These are phyloP conservation scores for Cinnamomum chago DNA, from an alignment of 164 flowering plant species.

Conservation along the genomic window DNA sequence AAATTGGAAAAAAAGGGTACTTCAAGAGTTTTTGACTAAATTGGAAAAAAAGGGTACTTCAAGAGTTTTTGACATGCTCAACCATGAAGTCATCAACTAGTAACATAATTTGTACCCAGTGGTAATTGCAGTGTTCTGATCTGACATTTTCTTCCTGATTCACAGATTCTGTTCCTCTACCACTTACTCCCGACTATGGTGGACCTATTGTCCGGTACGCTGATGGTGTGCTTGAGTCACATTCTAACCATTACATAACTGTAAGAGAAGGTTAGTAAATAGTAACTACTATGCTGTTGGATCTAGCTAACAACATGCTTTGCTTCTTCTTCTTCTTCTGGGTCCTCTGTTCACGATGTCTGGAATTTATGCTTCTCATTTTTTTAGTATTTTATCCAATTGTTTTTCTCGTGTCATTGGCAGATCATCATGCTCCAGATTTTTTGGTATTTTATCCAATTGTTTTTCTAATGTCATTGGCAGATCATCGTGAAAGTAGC, in stretches of 20 bases:
- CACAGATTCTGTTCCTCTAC: slow-evolving; percentile 37
- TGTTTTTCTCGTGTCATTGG: neutral
- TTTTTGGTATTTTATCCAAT: neutral
- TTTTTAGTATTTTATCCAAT: neutral
- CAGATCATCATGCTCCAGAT: slow-evolving; percentile 44
- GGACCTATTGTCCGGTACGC: slow-evolving; percentile 49
- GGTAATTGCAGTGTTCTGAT: no score
- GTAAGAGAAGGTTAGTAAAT: slow-evolving; percentile 49
- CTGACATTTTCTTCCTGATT: slow-evolving; percentile 1
- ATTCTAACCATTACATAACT: slow-evolving; percentile 38
- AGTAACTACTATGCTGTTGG: neutral
- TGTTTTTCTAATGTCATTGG: slow-evolving; percentile 2
- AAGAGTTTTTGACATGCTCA: no score
- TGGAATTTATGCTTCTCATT: no score
- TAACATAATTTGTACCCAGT: no score
- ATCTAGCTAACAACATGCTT: no score
- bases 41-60: no score
- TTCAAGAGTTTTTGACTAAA: no score
- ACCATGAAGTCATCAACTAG: no score
- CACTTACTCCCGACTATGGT: slow-evolving; percentile 58
- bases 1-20: no score
- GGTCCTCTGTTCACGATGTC: no score
- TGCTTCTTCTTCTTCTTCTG: no score
- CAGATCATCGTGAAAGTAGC: slow-evolving; percentile 71
- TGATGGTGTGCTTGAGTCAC: slow-evolving; percentile 57